Evolutionary conservation across 495 filamentous ascomycete genomes (phyloP), one percentile per base, ranked within the genome.

Genomic region (Lasiosphaeria ovina): DNA sequence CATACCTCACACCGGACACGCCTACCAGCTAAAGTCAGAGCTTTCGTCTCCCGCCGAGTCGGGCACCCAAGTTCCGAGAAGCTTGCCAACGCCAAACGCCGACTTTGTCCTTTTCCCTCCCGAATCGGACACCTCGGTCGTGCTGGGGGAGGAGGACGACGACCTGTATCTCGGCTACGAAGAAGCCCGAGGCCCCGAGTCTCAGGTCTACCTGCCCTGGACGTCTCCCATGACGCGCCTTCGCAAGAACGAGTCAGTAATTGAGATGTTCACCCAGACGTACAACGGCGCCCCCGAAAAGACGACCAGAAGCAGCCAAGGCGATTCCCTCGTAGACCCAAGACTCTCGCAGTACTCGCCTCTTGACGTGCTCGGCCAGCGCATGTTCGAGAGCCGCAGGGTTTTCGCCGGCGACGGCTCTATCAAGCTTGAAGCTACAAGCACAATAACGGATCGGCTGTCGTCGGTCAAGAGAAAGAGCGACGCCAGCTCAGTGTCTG

Each of bases 161-260:
- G 54, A 63, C 4, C 24, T 54, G 35, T 55, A 62, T 17, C 48
- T 47, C 11, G 40, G 38, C n/a, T 65, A 60, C 42, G 58, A 52
- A 9, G 51, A 55, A 2, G 33, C 59, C 42, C 57, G 62, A 8
- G 53, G 35, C 3, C 36, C 42, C 54, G 59, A 66, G 42, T 61
- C 66, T 6, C 57, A 54, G 32, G 57, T 60, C 12, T 71, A 66
- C 52, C 47, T 74, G 10, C 72, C 72, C 10, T 74, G 72, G 72
- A 64, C 66, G 3, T 74, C 72, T 9, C 72, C 70, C 3, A 62
- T 38, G 24, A 73, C 70, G 14, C 69, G 70, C 16, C 32, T 73
- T 17, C 62, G 69, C 33, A 65, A 65, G 35, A 70, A 66, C 49
- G 66, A 72, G 58, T 55, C 48, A 8, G 31, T 71, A 44, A 59